These are phyloP conservation scores for Phytophthora syringae DNA, from an alignment of 352 stramenopile species.

Conservation along the genomic window DNA sequence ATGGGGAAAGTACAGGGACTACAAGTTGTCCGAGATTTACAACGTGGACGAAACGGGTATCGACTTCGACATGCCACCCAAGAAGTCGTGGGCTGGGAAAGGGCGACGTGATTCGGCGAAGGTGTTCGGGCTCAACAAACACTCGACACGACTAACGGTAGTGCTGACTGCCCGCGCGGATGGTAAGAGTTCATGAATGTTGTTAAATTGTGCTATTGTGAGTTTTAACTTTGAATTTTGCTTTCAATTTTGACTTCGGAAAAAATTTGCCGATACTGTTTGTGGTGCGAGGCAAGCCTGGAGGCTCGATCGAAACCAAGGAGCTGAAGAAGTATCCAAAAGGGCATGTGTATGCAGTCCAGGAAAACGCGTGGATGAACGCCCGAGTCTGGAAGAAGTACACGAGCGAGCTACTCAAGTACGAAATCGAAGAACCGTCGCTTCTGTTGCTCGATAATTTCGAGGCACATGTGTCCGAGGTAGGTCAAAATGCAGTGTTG, in stretches of 20 bases:
- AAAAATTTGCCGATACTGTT: background rate
- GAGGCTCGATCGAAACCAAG: too few species aligned
- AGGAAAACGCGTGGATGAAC: too few species aligned
- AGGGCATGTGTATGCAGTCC: too few species aligned
- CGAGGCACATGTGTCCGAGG: background rate
- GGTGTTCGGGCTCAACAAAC: too few species aligned
- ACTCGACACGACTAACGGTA: too few species aligned
- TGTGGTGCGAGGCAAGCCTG: background rate
- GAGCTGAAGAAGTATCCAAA: too few species aligned
- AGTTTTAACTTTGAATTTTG: background rate
- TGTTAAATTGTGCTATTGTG: background rate
- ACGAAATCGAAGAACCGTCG: background rate
- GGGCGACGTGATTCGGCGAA: background rate
- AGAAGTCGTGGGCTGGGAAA: too few species aligned
- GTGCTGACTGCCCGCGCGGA: too few species aligned
- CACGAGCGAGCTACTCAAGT: background rate
- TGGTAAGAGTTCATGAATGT: too few species aligned
- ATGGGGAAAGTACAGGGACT: background rate
- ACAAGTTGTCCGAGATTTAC: background rate
- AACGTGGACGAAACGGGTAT: too few species aligned
- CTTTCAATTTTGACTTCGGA: background rate
- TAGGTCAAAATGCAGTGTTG: background rate
- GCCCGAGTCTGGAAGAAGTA: too few species aligned
- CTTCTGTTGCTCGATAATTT: background rate
- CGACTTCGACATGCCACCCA: too few species aligned